Evolutionary conservation across 2,329 filamentous ascomycete genomes (phyloP), one percentile per base, ranked within the genome.

Genomic region (Trichoderma sp.): DNA sequence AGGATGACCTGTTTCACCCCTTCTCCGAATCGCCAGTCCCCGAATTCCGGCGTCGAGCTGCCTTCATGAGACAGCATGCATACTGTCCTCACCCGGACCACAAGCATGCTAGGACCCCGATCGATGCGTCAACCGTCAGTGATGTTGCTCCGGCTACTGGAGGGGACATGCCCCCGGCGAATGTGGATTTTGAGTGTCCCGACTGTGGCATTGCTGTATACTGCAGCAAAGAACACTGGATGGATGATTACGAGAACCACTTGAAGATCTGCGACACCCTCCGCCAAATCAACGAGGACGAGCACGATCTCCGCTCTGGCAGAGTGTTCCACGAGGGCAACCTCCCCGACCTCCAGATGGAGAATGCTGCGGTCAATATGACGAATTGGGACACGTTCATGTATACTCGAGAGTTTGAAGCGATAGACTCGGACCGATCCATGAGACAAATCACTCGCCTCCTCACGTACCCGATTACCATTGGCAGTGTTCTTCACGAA

Each of bases 351-450:
- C 84, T 89, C 63, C 93, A 97, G 79, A 88, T 97, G 75, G 93
- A 97, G 69, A 94, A 97, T 76, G 91, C 93, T 41, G 84, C 95
- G 69, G 87, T 97, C 70, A 99, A 99, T 78, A 93, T 99, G 90
- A 96, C 90, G 50, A 99, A 96, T 77, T 99, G 95, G 95, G 95
- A 99, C 77, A 98, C 95, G 0, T 92, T 96, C 71, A 82, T 99
- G 74, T 99, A 97, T 75, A 96, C 93, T 3, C 85, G 95, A 72
- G 90, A 96, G 72, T 98, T 95, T 72, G 86, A 90, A 69, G 96
- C 96, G 5, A 88, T 99, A 74, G 93, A 99, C 75, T 88, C 93
- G 67, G 93, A 97, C 75, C 86, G 94, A 66, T 90, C 88, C 72
- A 90, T 99, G 88, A 85, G 95, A 67, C 96, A 99, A 78, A 93